These are phyloP conservation scores for Trifolium fragiferum DNA, from an alignment of 306 rosid species.

Conservation along the genomic window DNA sequence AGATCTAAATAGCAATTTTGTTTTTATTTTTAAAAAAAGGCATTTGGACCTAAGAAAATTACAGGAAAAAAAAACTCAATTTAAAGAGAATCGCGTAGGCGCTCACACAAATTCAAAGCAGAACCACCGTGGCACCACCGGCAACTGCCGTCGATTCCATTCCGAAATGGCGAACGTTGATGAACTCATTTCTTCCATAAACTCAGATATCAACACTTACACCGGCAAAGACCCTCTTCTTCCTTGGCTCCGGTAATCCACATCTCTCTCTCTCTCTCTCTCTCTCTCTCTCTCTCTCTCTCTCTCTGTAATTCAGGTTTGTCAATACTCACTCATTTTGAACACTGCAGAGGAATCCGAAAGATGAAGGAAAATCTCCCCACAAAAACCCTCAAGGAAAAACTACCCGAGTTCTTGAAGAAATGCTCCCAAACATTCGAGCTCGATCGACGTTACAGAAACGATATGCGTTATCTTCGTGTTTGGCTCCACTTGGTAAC, in stretches of 20 bases:
- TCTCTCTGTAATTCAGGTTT: conserved; percentile 21
- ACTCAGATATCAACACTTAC: conserved; percentile 70
- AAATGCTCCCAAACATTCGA: conserved; percentile 72
- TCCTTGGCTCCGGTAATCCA: conserved; percentile 84
- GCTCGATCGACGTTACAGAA: conserved; percentile 78
- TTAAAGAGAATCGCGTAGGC: conserved; percentile 19
- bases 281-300: not conserved
- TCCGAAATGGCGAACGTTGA: conserved; percentile 49
- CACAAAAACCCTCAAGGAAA: conserved; percentile 60
- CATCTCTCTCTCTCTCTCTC: conserved; percentile 2
- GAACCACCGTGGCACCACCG: conserved; percentile 15
- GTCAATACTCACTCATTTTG: conserved; percentile 22
- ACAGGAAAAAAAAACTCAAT: not conserved
- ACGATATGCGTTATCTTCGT: conserved; percentile 84
- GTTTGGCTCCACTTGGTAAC: conserved; percentile 95
- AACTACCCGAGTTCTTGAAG: conserved; percentile 75
- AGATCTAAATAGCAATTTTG: too few relatives aligned
- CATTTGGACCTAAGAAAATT: too few relatives aligned
- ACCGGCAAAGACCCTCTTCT: conserved; percentile 90
- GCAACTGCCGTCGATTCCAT: conserved; percentile 24
- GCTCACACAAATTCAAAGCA: conserved; percentile 54
- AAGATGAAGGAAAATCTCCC: conserved; percentile 74
- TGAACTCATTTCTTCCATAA: conserved; percentile 64
- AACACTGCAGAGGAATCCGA: conserved; percentile 71
- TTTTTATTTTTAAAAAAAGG: too few relatives aligned